Evolutionary conservation across 2,329 filamentous ascomycete species (phyloP), one percentile per base, ranked within the genome.

Genomic region (Acarospora socialis): DNA sequence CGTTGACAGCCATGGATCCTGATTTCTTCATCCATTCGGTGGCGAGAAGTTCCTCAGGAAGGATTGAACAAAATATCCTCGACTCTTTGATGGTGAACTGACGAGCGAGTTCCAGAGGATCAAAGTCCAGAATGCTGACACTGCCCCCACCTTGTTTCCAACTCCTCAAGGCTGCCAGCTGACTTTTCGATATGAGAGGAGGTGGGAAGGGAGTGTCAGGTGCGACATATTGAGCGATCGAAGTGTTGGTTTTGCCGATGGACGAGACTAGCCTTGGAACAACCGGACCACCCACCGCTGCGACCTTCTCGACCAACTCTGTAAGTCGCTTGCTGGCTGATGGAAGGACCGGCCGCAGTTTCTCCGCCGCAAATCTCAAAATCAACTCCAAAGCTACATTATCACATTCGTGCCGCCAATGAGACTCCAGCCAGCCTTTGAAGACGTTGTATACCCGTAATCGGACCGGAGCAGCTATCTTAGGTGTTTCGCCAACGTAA

Each of bases 381-480:
- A 98, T 92, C 29, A 80, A 61, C 1, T 68, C 63, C 6, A 98
- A 63, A 1, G 86, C 83, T 8, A 73, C 68, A 32, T 72, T 70
- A 51, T 98, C 90, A 7, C 76, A 74, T 37, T 83, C 73, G 41
- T 82, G 73, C 28, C 80, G 74, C 87, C 90, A 98, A 55, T 98
- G 84, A 5, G 81, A 90, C 59, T 95, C 90, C 13, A 98, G 63
- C 90, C 90, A 98, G 24, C 81, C 81, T 56, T 98, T 98, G 66
- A 98, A 83, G 35, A 84, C 77, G 51, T 98, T 95, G 62, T 92
- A 95, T 1, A 95, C 83, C 31, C 90, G 74, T 28, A 98, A 63
- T 30, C 86, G 76, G 14, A 95, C 87, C 0, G 87, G 82, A 3
- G 67, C 70, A 14, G 84, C 76, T 40, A 86, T 70, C 36, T 75